Percentiles rank a stretch among this genome's conserved stretches.
These are phyloP conservation scores for Logfia minima DNA, from an alignment of 129 eudicot species.

Conservation along the genomic window DNA sequence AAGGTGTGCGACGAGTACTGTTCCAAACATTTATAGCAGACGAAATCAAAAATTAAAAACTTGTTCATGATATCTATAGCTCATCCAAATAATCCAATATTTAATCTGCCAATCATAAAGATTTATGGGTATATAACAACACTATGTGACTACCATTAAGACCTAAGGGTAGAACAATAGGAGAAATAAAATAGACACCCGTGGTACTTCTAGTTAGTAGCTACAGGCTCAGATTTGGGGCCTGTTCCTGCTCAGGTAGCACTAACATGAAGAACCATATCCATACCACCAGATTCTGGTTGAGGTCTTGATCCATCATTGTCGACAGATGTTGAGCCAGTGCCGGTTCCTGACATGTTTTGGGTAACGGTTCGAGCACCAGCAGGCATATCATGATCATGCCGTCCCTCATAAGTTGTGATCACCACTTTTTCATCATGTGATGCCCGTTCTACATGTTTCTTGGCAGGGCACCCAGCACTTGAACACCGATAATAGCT, in stretches of 20 bases:
- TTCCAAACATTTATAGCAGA: slow-evolving; percentile 10
- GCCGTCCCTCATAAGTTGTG: slow-evolving; percentile 78
- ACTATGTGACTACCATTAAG: slow-evolving; percentile 34
- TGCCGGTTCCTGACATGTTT: slow-evolving; percentile 30
- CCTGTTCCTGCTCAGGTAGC: slow-evolving; percentile 41
- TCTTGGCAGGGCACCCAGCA: slow-evolving; percentile 73
- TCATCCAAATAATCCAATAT: slow-evolving; percentile 33
- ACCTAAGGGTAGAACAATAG: slow-evolving; percentile 9
- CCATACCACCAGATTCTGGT: slow-evolving; percentile 39
- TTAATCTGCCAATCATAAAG: slow-evolving; percentile 34
- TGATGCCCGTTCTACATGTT: slow-evolving; percentile 79
- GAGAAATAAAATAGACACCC: background rate
- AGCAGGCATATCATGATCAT: slow-evolving; percentile 61
- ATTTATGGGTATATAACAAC: slow-evolving; percentile 35
- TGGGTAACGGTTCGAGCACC: slow-evolving; percentile 52
- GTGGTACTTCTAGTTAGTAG: slow-evolving; percentile 10
- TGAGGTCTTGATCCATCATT: slow-evolving; percentile 49
- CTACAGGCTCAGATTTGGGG: background rate
- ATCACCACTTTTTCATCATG: slow-evolving; percentile 70
- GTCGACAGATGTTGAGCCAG: slow-evolving; percentile 22
- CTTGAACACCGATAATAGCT: slow-evolving; percentile 78
- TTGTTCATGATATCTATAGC: slow-evolving; percentile 36
- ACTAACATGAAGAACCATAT: slow-evolving; percentile 54
- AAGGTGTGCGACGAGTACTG: background rate
- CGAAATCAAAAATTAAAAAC: slow-evolving; percentile 4